A percentile compares a stretch with the other conserved stretches of the same genome.
phyloP scores from a whole-genome alignment of 148 eudicot species.

The Polygonum maritimum region DNA sequence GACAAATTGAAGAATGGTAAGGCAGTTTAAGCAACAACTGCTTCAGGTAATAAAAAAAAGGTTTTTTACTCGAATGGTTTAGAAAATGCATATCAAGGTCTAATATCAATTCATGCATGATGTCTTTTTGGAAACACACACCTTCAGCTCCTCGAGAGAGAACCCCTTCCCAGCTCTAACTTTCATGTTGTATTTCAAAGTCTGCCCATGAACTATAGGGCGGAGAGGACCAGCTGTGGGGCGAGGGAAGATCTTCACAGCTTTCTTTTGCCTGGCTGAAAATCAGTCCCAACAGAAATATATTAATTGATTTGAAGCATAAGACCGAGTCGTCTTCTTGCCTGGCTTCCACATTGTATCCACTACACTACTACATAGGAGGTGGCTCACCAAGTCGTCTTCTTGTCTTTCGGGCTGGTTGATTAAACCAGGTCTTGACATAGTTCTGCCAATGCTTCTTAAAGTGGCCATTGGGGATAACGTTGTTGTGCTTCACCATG shows the following conservation, averaged over 20 bases:
- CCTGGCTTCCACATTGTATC: background rate
- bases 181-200: conserved; percentile 61
- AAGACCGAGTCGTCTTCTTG: background rate
- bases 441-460: conserved; percentile 67
- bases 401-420: conserved; percentile 53
- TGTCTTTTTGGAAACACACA: conserved; percentile 1
- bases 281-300: conserved; percentile 2
- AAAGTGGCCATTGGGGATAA: conserved; percentile 49
- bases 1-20: background rate
- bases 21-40: background rate
- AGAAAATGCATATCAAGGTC: background rate
- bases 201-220: conserved; percentile 61
- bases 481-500: conserved; percentile 55
- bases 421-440: conserved; percentile 57
- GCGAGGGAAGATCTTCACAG: conserved; percentile 44
- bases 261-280: conserved; percentile 57
- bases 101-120: background rate
- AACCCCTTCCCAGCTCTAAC: conserved; percentile 23
- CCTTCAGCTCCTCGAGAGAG: conserved; percentile 30
- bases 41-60: background rate
- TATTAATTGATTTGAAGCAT: background rate
- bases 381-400: conserved; percentile 33
- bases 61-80: too few relatives aligned
- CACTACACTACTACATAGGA: background rate
- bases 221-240: conserved; percentile 47